Evolutionary conservation across 768 basidiomycete genomes (phyloP).

Genomic region (Leccinum subgranulosum): DNA sequence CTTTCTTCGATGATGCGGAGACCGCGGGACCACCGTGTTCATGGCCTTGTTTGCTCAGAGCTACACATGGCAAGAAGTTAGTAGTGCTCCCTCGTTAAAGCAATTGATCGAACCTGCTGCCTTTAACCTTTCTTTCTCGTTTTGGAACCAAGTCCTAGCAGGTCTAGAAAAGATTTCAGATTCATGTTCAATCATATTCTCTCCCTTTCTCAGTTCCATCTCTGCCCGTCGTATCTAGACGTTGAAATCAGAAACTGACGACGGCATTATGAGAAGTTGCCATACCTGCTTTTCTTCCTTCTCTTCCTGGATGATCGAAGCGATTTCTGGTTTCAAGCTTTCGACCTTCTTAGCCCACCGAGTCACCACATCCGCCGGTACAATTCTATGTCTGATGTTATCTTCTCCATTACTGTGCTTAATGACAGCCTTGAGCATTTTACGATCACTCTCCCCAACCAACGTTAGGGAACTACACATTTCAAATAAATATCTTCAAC

Average conservation of each 20-base stretch:
- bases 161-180: constrained; percentile 91
- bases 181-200: constrained; percentile 93
- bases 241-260: constrained; percentile 8
- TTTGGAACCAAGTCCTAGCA: constrained; percentile 99
- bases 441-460: constrained; percentile 94
- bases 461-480: constrained; percentile 79
- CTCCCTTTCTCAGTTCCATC: constrained; percentile 93
- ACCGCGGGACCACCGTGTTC: constrained; percentile 46
- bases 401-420: constrained; percentile 80
- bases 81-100: background rate
- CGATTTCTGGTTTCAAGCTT: constrained; percentile 70
- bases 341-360: constrained; percentile 72
- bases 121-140: constrained; percentile 72
- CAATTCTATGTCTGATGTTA: constrained; percentile 82
- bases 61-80: constrained; percentile 38
- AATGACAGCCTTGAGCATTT: constrained; percentile 93
- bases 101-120: constrained; percentile 58
- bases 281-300: constrained; percentile 89
- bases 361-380: constrained; percentile 71
- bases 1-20: constrained; percentile 39
- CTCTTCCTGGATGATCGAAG: constrained; percentile 82
- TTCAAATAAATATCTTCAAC: constrained; percentile 6
- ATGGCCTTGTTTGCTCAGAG: constrained; percentile 72
- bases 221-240: constrained; percentile 81
- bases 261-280: constrained; percentile 3